These are phyloP conservation scores for Pseudozyma thailandica DNA, from an alignment of 1,284 basidiomycete genomes.

Conservation along the genomic window DNA sequence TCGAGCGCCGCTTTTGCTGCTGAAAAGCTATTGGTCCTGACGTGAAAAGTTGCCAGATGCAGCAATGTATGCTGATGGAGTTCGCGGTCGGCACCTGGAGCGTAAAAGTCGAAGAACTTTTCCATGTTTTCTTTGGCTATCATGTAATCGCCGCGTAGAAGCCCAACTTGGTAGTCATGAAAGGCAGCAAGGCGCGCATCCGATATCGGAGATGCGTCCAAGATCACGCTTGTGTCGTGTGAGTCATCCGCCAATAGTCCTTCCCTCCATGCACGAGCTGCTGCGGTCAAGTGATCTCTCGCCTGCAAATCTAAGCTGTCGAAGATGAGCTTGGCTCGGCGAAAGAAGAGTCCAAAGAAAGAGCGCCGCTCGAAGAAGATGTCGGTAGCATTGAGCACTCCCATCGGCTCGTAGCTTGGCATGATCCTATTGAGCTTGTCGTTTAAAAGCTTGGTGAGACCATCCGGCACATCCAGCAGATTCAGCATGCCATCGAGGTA, in stretches of 20 bases:
- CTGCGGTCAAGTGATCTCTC: slow-evolving; percentile 18
- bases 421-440: slow-evolving; percentile 45
- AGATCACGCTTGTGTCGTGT: background rate
- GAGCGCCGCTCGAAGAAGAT: slow-evolving; percentile 47
- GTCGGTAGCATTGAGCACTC: slow-evolving; percentile 32
- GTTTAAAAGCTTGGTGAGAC: slow-evolving; percentile 46
- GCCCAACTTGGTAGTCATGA: slow-evolving; percentile 38
- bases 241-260: background rate
- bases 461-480: slow-evolving; percentile 39
- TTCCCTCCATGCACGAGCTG: slow-evolving; percentile 36
- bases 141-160: slow-evolving; percentile 39
- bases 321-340: slow-evolving; percentile 40
- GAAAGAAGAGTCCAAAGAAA: slow-evolving; percentile 50
- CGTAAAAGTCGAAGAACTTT: slow-evolving; percentile 47
- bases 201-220: background rate
- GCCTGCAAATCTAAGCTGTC: slow-evolving; percentile 49
- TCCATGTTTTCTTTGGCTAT: slow-evolving; percentile 50
- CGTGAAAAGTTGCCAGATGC: slow-evolving; percentile 42
- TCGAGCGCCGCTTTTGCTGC: slow-evolving; percentile 43
- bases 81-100: slow-evolving; percentile 50
- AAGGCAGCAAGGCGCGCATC: slow-evolving; percentile 36
- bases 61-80: slow-evolving; percentile 49
- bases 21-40: slow-evolving; percentile 28
- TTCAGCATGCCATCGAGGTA: slow-evolving; percentile 41
- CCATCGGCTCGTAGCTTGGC: slow-evolving; percentile 41